These are phyloP conservation scores for Lactarius trivialis DNA, from an alignment of 768 basidiomycete genomes.

Conservation along the genomic window DNA sequence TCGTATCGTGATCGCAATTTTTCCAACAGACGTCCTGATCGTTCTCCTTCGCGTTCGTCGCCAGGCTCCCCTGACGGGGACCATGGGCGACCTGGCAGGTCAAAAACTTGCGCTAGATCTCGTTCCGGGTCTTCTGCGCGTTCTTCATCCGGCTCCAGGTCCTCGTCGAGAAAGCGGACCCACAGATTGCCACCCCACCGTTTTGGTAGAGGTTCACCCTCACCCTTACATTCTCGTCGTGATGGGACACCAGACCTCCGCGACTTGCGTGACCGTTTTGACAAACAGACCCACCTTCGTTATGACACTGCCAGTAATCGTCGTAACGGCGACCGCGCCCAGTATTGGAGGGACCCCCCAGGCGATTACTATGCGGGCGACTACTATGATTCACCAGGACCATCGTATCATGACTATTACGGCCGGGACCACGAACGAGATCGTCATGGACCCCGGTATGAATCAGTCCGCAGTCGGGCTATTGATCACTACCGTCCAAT, in stretches of 20 bases:
- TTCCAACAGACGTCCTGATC: slow-evolving; percentile 8
- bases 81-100: slow-evolving; percentile 5
- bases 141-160: slow-evolving; percentile 21
- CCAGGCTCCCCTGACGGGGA: slow-evolving; percentile 11
- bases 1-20: slow-evolving; percentile 10
- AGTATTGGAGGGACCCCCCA: slow-evolving; percentile 11
- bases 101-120: slow-evolving; percentile 8
- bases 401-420: slow-evolving; percentile 7
- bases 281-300: neutral
- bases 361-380: slow-evolving; percentile 9
- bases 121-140: slow-evolving; percentile 13
- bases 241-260: slow-evolving; percentile 14
- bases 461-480: slow-evolving; percentile 4
- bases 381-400: slow-evolving; percentile 13
- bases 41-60: slow-evolving; percentile 10
- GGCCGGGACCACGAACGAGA: slow-evolving; percentile 20
- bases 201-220: slow-evolving; percentile 10
- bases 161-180: slow-evolving; percentile 16
- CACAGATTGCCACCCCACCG: slow-evolving; percentile 20
- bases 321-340: slow-evolving; percentile 14
- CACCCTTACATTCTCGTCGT: slow-evolving; percentile 12
- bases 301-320: slow-evolving; percentile 14
- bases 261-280: slow-evolving; percentile 3
- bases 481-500: slow-evolving; percentile 22
- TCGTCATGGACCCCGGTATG: slow-evolving; percentile 12